phyloP scores from a whole-genome alignment of 1,284 basidiomycete genomes.

The Hemileia vastatrix region DNA sequence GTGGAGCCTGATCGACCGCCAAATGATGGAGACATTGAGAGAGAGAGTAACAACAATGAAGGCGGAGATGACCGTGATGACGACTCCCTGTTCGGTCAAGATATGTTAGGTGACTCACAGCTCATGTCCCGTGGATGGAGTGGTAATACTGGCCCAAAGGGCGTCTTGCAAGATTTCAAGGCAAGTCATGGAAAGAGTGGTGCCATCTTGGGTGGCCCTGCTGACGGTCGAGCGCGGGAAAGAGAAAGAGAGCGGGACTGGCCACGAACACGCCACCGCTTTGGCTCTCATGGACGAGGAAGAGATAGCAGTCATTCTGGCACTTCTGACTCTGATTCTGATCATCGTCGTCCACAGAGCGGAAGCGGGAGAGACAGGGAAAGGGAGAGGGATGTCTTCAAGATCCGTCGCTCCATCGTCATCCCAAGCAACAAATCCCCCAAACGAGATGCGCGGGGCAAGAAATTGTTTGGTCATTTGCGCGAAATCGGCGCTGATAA shows the following conservation, averaged over 20 bases:
- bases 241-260: too few relatives aligned
- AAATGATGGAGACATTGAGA: background rate
- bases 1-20: background rate
- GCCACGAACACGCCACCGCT: too few relatives aligned
- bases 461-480: constrained; percentile 60
- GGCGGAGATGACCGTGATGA: constrained; percentile 4
- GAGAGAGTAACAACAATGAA: background rate
- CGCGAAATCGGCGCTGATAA: constrained; percentile 66
- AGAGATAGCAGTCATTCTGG: background rate
- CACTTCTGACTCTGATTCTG: background rate
- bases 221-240: too few relatives aligned
- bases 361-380: too few relatives aligned
- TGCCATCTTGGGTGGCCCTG: constrained; percentile 21
- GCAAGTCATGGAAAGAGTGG: constrained; percentile 23
- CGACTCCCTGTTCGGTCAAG: too few relatives aligned
- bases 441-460: constrained; percentile 47
- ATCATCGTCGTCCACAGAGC: constrained; percentile 3
- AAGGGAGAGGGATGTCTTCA: too few relatives aligned
- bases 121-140: constrained; percentile 21
- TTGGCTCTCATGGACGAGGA: too few relatives aligned
- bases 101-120: background rate
- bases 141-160: constrained; percentile 22
- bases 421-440: background rate
- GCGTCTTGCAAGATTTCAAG: constrained; percentile 21
- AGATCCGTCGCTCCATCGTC: background rate